Percentiles rank a stretch among this genome's conserved stretches.
Conservation (phyloP, 805 yeast species). For the Blastobotrys attinorum region DNA sequence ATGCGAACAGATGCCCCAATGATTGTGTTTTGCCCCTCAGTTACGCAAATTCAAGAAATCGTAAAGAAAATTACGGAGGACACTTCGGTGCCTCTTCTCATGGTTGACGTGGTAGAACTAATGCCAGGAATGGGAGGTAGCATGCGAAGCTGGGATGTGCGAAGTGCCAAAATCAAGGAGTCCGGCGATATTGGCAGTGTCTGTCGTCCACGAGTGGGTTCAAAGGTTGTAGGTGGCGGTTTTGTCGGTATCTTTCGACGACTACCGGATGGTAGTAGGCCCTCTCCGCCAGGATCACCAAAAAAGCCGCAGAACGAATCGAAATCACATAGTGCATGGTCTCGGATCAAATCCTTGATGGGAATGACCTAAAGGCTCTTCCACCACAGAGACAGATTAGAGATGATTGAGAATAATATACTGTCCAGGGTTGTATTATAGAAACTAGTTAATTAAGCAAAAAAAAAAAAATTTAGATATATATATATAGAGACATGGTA, state of each 20-base stretch:
- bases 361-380: too few species aligned
- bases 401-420: too few species aligned
- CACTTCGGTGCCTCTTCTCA: conserved; percentile 29
- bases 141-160: conserved; percentile 43
- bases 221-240: conserved; percentile 43
- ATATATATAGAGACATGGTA: background rate
- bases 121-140: conserved; percentile 45
- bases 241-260: conserved; percentile 37
- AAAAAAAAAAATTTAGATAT: background rate
- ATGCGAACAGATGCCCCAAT: conserved; percentile 38
- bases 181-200: conserved; percentile 36
- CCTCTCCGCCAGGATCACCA: too few species aligned
- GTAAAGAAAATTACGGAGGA: conserved; percentile 27
- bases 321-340: too few species aligned
- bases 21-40: conserved; percentile 41
- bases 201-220: conserved; percentile 45
- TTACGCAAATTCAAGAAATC: conserved; percentile 40
- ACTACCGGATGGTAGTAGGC: background rate
- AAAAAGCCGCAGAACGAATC: too few species aligned
- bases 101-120: conserved; percentile 36
- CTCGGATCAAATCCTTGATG: too few species aligned
- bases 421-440: too few species aligned
- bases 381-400: too few species aligned
- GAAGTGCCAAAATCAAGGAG: conserved; percentile 34
- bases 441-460: too few species aligned